Evolutionary conservation across 1,284 basidiomycete species (phyloP).

Genomic region (Rhizoctonia solani): DNA sequence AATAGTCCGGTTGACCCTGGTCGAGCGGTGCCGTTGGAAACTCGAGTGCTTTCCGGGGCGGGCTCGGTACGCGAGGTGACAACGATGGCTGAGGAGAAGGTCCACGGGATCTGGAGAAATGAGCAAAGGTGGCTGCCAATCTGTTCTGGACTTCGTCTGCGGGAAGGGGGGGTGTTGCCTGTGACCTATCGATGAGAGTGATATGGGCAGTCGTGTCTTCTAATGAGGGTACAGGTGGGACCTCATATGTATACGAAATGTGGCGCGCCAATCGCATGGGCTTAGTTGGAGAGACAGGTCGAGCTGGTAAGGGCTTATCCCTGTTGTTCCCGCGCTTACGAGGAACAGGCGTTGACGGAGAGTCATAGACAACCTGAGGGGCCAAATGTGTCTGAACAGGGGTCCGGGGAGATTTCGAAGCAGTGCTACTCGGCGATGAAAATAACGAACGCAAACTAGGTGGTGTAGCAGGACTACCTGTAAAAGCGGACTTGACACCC

Average conservation of each 20-base stretch:
- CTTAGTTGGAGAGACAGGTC: constrained; percentile 5
- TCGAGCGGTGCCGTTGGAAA: background rate
- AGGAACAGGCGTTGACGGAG: constrained; percentile 12
- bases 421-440: constrained; percentile 7
- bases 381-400: background rate
- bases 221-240: constrained; percentile 12
- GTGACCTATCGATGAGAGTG: background rate
- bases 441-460: constrained; percentile 6
- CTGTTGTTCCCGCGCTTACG: background rate
- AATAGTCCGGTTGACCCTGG: background rate
- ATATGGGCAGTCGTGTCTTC: constrained; percentile 11
- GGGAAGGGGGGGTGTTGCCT: background rate
- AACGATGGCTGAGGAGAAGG: background rate
- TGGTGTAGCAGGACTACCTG: constrained; percentile 2
- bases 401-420: background rate
- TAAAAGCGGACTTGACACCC: background rate
- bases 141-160: constrained; percentile 11
- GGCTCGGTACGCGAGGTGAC: background rate
- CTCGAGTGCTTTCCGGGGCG: constrained; percentile 3
- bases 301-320: background rate
- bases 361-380: background rate
- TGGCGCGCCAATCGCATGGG: constrained; percentile 19
- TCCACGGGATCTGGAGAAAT: constrained; percentile 3
- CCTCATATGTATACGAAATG: background rate
- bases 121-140: constrained; percentile 22